Base-by-base conservation (phyloP, 768 basidiomycete genomes). In the Gautieria morchelliformis region DNA sequence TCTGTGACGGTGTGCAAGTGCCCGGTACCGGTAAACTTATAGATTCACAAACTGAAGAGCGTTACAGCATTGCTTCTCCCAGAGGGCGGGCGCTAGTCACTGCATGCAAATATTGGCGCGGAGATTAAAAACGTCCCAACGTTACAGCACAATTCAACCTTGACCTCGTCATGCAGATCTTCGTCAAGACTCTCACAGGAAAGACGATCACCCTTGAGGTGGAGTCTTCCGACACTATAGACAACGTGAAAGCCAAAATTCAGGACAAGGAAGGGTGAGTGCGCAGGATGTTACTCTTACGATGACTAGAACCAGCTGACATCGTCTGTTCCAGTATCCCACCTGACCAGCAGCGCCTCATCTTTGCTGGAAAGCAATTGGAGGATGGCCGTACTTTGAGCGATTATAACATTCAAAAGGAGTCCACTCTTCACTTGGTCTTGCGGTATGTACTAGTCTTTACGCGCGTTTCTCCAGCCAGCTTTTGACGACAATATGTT, bases 161-260 rank as follows among this genome's bases (percentile, higher is more conserved):
- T 24, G 39, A 32, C 35, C 24, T 39, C 54, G 30, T 30, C 33
- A 82, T 82, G 81, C 81, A 82, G 73, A 87, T 87, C 71, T 87
- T 87, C 77, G 84, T 86, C 74, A 86, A 81, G 75, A 93, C 91
- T 78, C 88, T 93, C 64, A 94, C 90, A 71, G 89, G 88, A 62
- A 91, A 94, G 87, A 94, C 92, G 62, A 96, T 96, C 84, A 94
- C 93, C 79, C 88, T 95, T 60, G 93, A 96, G 85, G 92, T 94
- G 72, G 92, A 93, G 81, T 91, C 90, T 68, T 89, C 87, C 61
- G 91, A 94, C 78, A 93, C 92, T 67, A 92, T 94, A 75, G 92
- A 94, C 79, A 93, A 93, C 70, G 91, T 94, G 70, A 93, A 93
- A 78, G 84, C 77, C 59, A 83, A 83, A 72, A 84, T 84, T 65